Evolutionary conservation across 495 filamentous ascomycete species (phyloP).

Genomic region (Massariosphaeria phaeospora): DNA sequence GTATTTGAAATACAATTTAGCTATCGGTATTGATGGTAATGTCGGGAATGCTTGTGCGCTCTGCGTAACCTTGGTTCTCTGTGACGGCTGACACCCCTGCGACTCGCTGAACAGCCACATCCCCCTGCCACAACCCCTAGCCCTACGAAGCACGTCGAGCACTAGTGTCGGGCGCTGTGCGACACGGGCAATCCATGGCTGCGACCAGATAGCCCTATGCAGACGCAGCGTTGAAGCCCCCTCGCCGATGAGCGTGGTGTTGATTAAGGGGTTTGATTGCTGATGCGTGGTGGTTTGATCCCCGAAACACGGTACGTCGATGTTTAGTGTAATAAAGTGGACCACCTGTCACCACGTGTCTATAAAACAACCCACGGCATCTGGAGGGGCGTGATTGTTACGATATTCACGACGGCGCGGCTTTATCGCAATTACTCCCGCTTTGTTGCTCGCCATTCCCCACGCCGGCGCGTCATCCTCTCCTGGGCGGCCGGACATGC

Average conservation of each 20-base stretch:
- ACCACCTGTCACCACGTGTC: conserved; percentile 1
- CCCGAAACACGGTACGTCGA: not conserved
- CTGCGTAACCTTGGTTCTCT: too few species aligned
- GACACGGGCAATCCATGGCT: not conserved
- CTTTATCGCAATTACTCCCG: not conserved
- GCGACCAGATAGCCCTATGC: not conserved
- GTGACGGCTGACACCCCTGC: too few species aligned
- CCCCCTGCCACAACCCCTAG: too few species aligned
- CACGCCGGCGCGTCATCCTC: conserved; percentile 24
- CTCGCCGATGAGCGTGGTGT: not conserved
- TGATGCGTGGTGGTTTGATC: not conserved
- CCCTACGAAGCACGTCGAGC: too few species aligned
- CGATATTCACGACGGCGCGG: not conserved
- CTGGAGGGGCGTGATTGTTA: not conserved
- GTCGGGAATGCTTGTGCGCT: too few species aligned
- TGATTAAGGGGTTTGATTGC: not conserved
- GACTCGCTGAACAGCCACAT: too few species aligned
- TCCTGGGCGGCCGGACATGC: too few species aligned
- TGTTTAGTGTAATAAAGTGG: not conserved
- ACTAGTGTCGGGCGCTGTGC: too few species aligned
- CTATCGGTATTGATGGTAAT: too few species aligned
- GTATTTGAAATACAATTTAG: too few species aligned
- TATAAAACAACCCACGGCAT: not conserved
- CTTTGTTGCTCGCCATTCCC: conserved; percentile 1
- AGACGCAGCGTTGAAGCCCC: conserved; percentile 7